Evolutionary conservation across 2,329 filamentous ascomycete genomes (phyloP), one percentile per base, ranked within the genome.

Genomic region (Pochonia chlamydosporia): DNA sequence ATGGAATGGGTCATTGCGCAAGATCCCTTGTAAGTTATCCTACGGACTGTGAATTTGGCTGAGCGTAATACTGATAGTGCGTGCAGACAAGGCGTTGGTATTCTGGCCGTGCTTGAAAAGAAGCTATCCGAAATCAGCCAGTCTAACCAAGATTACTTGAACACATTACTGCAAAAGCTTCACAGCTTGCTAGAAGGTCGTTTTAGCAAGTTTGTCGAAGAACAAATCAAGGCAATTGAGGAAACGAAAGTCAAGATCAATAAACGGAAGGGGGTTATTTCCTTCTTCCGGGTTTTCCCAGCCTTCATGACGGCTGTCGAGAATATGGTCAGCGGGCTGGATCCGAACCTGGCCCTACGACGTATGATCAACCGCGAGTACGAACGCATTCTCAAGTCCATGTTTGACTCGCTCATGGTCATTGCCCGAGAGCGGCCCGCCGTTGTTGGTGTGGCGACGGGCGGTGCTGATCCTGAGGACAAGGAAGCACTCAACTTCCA

Each of bases 221-320:
- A 96, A 54, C 93, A 99, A 64, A 87, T 97, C 49, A 87, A 89
- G 23, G 91, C 90, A 5, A 96, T 97, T 53, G 93, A 97, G 68
- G 93, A 97, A 52, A 97, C 91, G 33, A 97, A 97, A 68, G 92
- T 99, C 65, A 96, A 96, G 73, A 90, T 96, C 68, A 96, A 96
- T 74, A 97, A 97, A 74, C 86, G 93, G 56, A 96, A 95, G 70
- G 92, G 93, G 10, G 89, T 99, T 48, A 96, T 97, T 58, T 84
- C 85, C 14, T 97, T 97, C 66, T 92, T 97, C 73, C 87, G 89
- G 54, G 85, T 92, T 35, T 97, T 97, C 73, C 93, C 92, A 0
- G 74, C 84, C 49, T 96, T 96, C 68, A 84, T 84, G n/a, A 69
- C 80, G 1, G 83, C 87, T 0, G 80, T 96, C 2, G 91, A 96